Evolutionary conservation across 257 asterid species (phyloP).

Genomic region (Lycium barbarum): DNA sequence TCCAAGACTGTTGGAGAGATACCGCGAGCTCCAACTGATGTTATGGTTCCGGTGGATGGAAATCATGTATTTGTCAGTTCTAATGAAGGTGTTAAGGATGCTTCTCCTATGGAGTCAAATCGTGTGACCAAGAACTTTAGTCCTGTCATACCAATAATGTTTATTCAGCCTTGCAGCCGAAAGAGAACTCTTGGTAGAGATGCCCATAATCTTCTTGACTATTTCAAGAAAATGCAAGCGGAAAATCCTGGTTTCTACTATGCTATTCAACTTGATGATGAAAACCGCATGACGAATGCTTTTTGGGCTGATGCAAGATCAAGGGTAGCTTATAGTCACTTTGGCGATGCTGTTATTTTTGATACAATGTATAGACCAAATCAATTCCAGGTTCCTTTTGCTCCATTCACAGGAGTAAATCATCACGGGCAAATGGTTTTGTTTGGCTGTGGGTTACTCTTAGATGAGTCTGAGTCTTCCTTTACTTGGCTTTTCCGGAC

Average conservation of each 20-base stretch:
- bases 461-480: slow-evolving; percentile 81
- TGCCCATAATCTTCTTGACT: slow-evolving; percentile 75
- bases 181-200: slow-evolving; percentile 73
- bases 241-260: slow-evolving; percentile 82
- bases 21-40: slow-evolving; percentile 51
- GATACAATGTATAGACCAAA: slow-evolving; percentile 86
- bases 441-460: slow-evolving; percentile 83
- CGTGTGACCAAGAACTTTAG: slow-evolving; percentile 45
- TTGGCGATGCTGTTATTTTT: slow-evolving; percentile 75
- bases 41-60: slow-evolving; percentile 55
- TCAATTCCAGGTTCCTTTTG: slow-evolving; percentile 81
- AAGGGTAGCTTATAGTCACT: slow-evolving; percentile 70
- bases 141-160: slow-evolving; percentile 56
- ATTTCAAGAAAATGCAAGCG: slow-evolving; percentile 81
- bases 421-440: slow-evolving; percentile 77
- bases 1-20: slow-evolving; percentile 51
- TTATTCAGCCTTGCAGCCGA: slow-evolving; percentile 60
- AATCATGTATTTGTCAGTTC: slow-evolving; percentile 55
- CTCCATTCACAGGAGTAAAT: slow-evolving; percentile 85
- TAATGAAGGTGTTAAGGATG: slow-evolving; percentile 43
- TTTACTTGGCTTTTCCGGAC: slow-evolving; percentile 75
- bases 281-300: slow-evolving; percentile 69
- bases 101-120: slow-evolving; percentile 51
- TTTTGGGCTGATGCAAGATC: slow-evolving; percentile 92
- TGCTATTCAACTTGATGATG: slow-evolving; percentile 80